Evolutionary conservation across 2,329 filamentous ascomycete genomes (phyloP), one percentile per base, ranked within the genome.

Genomic region (Aspergillus sergii): DNA sequence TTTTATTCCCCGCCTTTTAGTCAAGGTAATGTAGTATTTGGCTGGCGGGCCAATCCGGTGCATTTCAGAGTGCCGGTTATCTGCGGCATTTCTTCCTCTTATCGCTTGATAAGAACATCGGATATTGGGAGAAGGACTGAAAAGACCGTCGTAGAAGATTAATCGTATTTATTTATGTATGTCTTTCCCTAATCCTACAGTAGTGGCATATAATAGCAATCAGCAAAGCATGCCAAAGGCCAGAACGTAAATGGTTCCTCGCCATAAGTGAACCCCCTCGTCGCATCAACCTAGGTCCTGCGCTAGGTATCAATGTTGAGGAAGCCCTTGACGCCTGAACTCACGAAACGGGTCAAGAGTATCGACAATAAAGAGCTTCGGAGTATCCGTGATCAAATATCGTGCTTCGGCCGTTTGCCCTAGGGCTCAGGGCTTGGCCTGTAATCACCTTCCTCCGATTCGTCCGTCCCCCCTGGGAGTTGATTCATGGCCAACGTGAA

Each of bases 391-490:
- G 48, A 30, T 34, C 48, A 51, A 19, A 34, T n/a, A 32, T 51
- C 4, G 14, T 57, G 56, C 14, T 12, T 71, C 9, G 55, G 60
- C 34, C 66, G 69, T 62, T 75, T 75, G 9, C 32, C n/a, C 16
- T 32, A 19, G 28, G 48, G 28, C 28, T 3, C 48, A 43, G 14
- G 11, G 16, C 26, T 60, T 23, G 69, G 72, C 16, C 36, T 34
- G 59, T 74, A 75, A 57, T 73, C 72, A 8, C 72, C 73, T 10
- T 62, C 68, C 46, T 70, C 69, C 4, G 69, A 67, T 51, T 74
- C 73, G 56, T 72, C 72, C 1, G 71, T 75, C 5, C 72, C 72
- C 8, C 72, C 71, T 1, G 70, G 71, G 26, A 73, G 43, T 34
- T 68, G 54, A 39, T 66, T 59, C 11, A 64, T 63, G 10, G 55